Percentiles rank a stretch among this genome's conserved stretches.
Conservation (phyloP, 2,329 filamentous ascomycete species). For the Thielaviopsis ethacetica region DNA sequence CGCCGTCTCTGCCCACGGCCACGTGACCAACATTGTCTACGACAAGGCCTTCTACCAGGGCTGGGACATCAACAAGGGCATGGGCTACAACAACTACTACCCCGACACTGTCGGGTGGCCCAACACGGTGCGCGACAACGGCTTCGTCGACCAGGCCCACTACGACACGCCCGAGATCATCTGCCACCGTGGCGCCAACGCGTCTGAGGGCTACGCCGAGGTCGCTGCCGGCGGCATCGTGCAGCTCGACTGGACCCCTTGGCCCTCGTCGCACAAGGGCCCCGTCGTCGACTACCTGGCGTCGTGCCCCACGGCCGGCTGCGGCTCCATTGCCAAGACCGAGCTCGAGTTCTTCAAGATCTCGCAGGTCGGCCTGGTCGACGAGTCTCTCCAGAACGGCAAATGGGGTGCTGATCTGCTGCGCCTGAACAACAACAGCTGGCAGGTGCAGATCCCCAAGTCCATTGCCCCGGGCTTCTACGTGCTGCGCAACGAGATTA, state of each 20-base stretch:
- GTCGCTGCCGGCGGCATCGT: slow-evolving; percentile 44
- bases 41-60: slow-evolving; percentile 19
- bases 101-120: slow-evolving; percentile 19
- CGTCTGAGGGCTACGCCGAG: slow-evolving; percentile 23
- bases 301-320: slow-evolving; percentile 34
- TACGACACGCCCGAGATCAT: slow-evolving; percentile 27
- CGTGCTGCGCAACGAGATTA: slow-evolving; percentile 38
- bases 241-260: slow-evolving; percentile 44
- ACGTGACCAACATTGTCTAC: slow-evolving; percentile 18
- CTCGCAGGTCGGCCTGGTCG: slow-evolving; percentile 32
- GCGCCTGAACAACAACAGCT: slow-evolving; percentile 28
- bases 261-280: slow-evolving; percentile 48
- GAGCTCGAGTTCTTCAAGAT: slow-evolving; percentile 44
- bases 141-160: slow-evolving; percentile 29
- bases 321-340: slow-evolving; percentile 32
- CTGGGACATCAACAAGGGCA: slow-evolving; percentile 16
- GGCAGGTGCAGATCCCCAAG: slow-evolving; percentile 30
- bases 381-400: slow-evolving; percentile 24
- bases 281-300: slow-evolving; percentile 46
- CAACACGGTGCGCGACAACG: slow-evolving; percentile 23
- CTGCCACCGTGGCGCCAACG: slow-evolving; percentile 28
- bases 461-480: slow-evolving; percentile 34
- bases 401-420: slow-evolving; percentile 39
- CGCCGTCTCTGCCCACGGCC: slow-evolving; percentile 18
- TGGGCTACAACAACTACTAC: slow-evolving; percentile 12